These are phyloP conservation scores for Perkinsus marinus DNA, from an alignment of 169 alveolate species.

Conservation along the genomic window DNA sequence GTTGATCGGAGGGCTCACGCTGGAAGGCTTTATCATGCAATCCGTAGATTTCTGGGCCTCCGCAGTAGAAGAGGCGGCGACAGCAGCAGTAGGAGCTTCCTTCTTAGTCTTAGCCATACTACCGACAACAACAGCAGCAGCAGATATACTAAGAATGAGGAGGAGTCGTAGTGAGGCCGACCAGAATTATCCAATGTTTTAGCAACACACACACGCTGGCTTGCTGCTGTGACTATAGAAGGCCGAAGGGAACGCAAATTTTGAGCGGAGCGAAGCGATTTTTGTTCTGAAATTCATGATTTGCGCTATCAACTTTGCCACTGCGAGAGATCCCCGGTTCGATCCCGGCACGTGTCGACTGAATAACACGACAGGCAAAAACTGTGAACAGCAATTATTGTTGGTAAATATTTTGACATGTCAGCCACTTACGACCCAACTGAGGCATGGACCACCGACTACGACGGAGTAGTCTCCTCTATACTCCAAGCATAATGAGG, in stretches of 20 bases:
- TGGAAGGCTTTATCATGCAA: conserved; percentile 13
- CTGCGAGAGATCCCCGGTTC: neutral
- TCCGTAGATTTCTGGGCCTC: neutral
- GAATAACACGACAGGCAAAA: neutral
- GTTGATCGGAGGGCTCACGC: conserved; percentile 64
- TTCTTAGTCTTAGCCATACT: neutral
- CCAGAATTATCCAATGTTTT: neutral
- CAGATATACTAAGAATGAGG: neutral
- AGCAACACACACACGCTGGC: neutral
- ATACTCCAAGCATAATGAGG: neutral
- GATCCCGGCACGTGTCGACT: neutral
- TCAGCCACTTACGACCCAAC: too few relatives aligned
- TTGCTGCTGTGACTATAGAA: neutral
- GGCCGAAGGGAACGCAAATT: neutral
- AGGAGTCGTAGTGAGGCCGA: neutral
- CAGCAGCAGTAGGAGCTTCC: too few relatives aligned
- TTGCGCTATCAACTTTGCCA: neutral
- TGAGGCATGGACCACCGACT: too few relatives aligned
- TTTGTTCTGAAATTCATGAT: neutral
- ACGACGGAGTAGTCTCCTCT: too few relatives aligned
- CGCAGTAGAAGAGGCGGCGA: neutral
- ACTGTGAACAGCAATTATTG: neutral
- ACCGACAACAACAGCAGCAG: neutral
- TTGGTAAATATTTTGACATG: neutral
- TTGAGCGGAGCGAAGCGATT: neutral